Percentiles rank a stretch among this genome's conserved stretches.
Conservation (phyloP, 306 rosid genomes). For the Glycine tomentella region DNA sequence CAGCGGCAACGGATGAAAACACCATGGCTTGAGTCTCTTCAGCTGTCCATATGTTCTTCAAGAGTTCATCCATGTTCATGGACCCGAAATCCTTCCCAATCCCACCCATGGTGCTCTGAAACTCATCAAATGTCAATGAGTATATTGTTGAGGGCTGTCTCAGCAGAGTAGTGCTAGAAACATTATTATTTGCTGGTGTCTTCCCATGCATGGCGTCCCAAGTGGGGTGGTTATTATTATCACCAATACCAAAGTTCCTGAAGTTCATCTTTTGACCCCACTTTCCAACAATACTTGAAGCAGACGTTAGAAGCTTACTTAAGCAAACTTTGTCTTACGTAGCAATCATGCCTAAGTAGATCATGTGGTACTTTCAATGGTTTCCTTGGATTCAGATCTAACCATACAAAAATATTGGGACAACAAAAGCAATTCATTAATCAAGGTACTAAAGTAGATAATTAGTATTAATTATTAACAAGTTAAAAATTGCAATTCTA, state of each 20-base stretch:
- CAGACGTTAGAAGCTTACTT: constrained; percentile 44
- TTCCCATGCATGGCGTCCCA: constrained; percentile 57
- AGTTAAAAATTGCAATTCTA: not conserved
- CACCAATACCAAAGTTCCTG: constrained; percentile 62
- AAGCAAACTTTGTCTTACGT: constrained; percentile 51
- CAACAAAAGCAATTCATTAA: constrained; percentile 17
- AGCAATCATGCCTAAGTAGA: constrained; percentile 51
- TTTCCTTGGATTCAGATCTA: constrained; percentile 45
- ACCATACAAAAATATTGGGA: constrained; percentile 15
- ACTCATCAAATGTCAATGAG: constrained; percentile 91
- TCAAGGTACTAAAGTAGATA: constrained; percentile 12
- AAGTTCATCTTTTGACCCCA: constrained; percentile 76
- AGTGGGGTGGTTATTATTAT: constrained; percentile 49
- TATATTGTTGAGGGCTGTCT: constrained; percentile 81
- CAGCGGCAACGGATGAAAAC: constrained; percentile 35
- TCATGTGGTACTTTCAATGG: constrained; percentile 50
- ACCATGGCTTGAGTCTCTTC: constrained; percentile 79
- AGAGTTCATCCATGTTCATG: constrained; percentile 98
- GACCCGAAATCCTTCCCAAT: constrained; percentile 93
- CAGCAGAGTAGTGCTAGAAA: constrained; percentile 31
- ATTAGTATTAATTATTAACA: not conserved
- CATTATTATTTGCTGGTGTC: constrained; percentile 47
- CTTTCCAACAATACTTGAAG: constrained; percentile 48
- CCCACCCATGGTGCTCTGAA: constrained; percentile 79
- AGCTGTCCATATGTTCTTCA: constrained; percentile 90